Conservation (phyloP, 176 grass and related monocot species). For the Triticum monococcum region DNA sequence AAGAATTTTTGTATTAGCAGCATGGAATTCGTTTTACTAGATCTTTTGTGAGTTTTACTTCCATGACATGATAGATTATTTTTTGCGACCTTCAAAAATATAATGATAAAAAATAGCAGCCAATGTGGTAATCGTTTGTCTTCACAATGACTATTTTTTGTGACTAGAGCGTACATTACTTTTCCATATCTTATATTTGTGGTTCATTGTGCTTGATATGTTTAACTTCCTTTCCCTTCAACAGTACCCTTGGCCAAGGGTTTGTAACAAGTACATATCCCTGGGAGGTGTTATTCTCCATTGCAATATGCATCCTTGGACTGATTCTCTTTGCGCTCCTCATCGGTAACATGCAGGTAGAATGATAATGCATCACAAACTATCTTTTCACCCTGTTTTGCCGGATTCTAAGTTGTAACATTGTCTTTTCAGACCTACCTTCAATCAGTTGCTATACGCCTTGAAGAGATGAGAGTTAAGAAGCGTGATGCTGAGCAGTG, state of each 20-base stretch:
- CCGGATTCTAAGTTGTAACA: not conserved
- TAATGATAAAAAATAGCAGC: not conserved
- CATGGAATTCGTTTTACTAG: not conserved
- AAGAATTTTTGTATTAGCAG: not conserved
- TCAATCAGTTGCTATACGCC: conserved; percentile 79
- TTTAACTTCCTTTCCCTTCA: conserved; percentile 24
- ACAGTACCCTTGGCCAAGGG: conserved; percentile 93
- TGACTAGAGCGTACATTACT: not conserved
- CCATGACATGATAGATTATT: not conserved
- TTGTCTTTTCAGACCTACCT: conserved; percentile 69
- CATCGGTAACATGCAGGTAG: conserved; percentile 99
- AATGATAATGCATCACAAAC: not conserved
- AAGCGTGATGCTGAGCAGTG: conserved; percentile 91
- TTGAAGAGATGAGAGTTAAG: conserved; percentile 98
- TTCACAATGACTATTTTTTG: not conserved
- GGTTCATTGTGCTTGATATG: not conserved
- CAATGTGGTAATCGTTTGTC: not conserved
- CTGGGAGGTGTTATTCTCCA: conserved; percentile 86
- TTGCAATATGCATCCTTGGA: conserved; percentile 81
- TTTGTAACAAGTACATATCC: conserved; percentile 74
- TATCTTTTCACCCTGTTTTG: conserved; percentile 8
- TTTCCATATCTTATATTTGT: not conserved
- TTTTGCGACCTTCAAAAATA: not conserved
- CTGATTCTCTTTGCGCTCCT: conserved; percentile 89
- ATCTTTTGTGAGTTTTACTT: not conserved